Percentiles rank a stretch among this genome's conserved stretches.
Conservation (phyloP, 441 rosid species). For the Bruguiera hainesii region DNA sequence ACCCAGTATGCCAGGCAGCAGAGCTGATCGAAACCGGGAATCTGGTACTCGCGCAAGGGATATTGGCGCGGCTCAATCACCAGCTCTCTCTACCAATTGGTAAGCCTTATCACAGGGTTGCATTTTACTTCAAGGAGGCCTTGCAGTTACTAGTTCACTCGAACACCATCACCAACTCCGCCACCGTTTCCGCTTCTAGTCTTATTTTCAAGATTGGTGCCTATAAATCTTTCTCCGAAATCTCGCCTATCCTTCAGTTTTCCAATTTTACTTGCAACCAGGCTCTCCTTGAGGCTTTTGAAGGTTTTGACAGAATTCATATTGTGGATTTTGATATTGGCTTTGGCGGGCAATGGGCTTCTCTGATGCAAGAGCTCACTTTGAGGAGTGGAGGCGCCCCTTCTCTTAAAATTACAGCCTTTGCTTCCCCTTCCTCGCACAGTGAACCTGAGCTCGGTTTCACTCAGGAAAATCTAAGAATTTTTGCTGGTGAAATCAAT, state of each 20-base stretch:
- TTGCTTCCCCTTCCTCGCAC: constrained; percentile 47
- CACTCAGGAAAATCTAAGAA: constrained; percentile 48
- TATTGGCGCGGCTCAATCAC: constrained; percentile 99
- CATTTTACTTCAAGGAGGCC: constrained; percentile 88
- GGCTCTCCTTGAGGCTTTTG: constrained; percentile 58
- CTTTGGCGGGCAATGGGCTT: constrained; percentile 78
- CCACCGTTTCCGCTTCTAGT: constrained; percentile 31
- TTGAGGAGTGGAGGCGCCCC: constrained; percentile 47
- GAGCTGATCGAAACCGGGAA: constrained; percentile 72
- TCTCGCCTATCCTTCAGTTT: constrained; percentile 65
- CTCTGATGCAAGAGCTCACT: constrained; percentile 67
- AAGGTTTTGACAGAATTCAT: constrained; percentile 44
- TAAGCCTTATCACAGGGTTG: constrained; percentile 79
- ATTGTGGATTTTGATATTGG: constrained; percentile 68
- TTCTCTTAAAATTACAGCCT: constrained; percentile 55
- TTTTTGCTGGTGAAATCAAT: constrained; percentile 50
- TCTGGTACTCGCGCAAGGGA: constrained; percentile 91
- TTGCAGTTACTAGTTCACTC: constrained; percentile 47
- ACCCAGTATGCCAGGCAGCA: constrained; percentile 52
- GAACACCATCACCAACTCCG: constrained; percentile 23
- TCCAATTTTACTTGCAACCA: constrained; percentile 68
- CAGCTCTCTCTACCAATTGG: constrained; percentile 71
- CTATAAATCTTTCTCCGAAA: constrained; percentile 57
- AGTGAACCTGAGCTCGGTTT: constrained; percentile 51
- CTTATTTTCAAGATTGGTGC: constrained; percentile 62